Percentiles rank a stretch among this genome's conserved stretches.
Evolutionary conservation across 2,329 filamentous ascomycete genomes (phyloP).

Genomic region (Cytospora paraplurivora): DNA sequence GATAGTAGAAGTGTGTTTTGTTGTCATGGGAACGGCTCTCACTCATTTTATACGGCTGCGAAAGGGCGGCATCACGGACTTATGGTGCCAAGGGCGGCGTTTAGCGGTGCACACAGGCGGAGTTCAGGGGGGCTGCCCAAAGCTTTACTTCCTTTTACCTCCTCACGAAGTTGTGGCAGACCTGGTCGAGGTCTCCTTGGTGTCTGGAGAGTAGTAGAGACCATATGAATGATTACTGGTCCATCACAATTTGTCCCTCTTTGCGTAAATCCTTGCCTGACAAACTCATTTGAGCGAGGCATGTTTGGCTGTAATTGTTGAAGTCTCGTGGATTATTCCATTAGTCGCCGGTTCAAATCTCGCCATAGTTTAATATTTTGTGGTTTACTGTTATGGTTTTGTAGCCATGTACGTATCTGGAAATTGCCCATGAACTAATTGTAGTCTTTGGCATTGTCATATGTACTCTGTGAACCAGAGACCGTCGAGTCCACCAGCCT

Average conservation of each 20-base stretch:
- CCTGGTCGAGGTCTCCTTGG: background rate
- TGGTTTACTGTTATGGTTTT: too few relatives aligned
- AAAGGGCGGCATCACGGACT: background rate
- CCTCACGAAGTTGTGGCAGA: conserved; percentile 11
- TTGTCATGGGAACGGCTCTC: background rate
- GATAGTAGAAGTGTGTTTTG: conserved; percentile 1
- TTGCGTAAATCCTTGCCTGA: background rate
- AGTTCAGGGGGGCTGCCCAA: conserved; percentile 7
- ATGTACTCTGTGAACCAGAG: too few relatives aligned
- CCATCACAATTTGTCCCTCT: background rate
- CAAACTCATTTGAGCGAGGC: background rate
- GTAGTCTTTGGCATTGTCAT: too few relatives aligned
- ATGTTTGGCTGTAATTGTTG: background rate
- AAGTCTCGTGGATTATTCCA: too few relatives aligned
- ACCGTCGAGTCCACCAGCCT: too few relatives aligned
- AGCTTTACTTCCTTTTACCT: background rate
- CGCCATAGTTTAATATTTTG: too few relatives aligned
- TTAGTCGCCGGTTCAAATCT: too few relatives aligned
- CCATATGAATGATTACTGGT: conserved; percentile 13
- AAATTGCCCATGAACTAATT: too few relatives aligned
- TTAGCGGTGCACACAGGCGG: conserved; percentile 6
- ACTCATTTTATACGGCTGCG: conserved; percentile 5
- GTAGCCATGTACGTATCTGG: too few relatives aligned
- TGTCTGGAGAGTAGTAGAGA: background rate
- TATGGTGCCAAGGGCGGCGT: conserved; percentile 14